A percentile compares a stretch with the other conserved stretches of the same genome.
These are phyloP conservation scores for Bacterosira constricta DNA, from an alignment of 108 stramenopile species.

Conservation along the genomic window DNA sequence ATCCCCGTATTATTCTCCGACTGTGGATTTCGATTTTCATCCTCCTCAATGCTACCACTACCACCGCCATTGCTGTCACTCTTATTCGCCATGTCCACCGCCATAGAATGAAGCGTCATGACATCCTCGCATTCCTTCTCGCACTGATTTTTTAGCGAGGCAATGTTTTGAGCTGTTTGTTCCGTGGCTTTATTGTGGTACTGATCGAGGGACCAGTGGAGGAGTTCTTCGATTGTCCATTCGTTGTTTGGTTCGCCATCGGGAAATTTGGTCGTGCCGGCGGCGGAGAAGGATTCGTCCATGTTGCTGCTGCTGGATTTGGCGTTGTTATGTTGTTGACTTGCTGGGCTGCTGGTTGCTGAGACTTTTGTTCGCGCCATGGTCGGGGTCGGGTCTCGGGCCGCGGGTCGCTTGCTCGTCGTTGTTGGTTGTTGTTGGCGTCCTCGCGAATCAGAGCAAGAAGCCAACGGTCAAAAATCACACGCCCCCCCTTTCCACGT, in stretches of 20 bases:
- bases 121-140: constrained; percentile 57
- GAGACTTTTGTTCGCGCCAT: no score
- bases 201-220: constrained; percentile 72
- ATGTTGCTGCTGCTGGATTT: no score
- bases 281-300: constrained; percentile 1
- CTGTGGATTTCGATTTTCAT: constrained; percentile 44
- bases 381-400: no score
- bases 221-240: constrained; percentile 80
- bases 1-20: not conserved
- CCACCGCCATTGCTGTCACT: not conserved
- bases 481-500: no score
- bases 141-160: constrained; percentile 44
- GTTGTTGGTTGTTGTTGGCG: no score
- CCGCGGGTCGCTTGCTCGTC: no score
- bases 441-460: no score
- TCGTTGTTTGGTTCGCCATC: constrained; percentile 54
- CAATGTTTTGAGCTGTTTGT: constrained; percentile 44
- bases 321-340: no score
- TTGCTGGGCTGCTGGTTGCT: no score
- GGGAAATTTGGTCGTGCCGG: not conserved
- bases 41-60: not conserved
- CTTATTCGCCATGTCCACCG: constrained; percentile 34
- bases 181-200: constrained; percentile 50
- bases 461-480: no score
- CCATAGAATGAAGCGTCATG: constrained; percentile 55